phyloP scores from a whole-genome alignment of 352 stramenopile species.

The Pythium aquatile region DNA sequence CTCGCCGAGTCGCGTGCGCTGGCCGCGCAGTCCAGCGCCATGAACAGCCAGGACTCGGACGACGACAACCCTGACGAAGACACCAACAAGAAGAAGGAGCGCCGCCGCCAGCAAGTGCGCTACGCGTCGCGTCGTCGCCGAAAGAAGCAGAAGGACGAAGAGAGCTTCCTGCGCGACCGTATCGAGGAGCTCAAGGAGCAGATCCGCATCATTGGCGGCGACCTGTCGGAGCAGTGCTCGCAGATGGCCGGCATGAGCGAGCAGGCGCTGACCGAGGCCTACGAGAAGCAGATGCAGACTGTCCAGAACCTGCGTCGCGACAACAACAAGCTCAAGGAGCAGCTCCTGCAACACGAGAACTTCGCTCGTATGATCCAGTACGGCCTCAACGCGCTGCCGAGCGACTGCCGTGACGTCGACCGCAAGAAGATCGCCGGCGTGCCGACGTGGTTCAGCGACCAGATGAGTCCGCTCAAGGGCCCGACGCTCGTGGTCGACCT shows the following conservation, averaged over 20 bases:
- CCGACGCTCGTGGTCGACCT: constrained; percentile 74
- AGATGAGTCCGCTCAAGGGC: constrained; percentile 77
- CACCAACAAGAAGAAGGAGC: constrained; percentile 77
- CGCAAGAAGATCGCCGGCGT: constrained; percentile 74
- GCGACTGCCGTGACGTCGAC: constrained; percentile 73
- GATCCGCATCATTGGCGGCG: constrained; percentile 77
- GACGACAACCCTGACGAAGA: constrained; percentile 63
- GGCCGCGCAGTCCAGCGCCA: constrained; percentile 42
- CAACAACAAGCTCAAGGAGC: constrained; percentile 84
- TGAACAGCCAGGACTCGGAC: constrained; percentile 47
- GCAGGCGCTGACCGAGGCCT: constrained; percentile 71
- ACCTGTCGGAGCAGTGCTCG: constrained; percentile 74
- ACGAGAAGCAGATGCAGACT: constrained; percentile 82
- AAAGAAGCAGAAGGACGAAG: constrained; percentile 85
- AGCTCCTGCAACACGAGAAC: constrained; percentile 81
- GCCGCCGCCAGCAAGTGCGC: constrained; percentile 71
- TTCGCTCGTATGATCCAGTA: constrained; percentile 86
- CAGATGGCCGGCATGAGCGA: constrained; percentile 83
- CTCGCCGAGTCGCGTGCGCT: constrained; percentile 40
- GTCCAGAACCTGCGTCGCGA: constrained; percentile 78
- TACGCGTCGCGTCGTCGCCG: constrained; percentile 75
- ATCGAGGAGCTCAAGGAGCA: constrained; percentile 85
- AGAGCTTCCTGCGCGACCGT: constrained; percentile 74
- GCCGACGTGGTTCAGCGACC: constrained; percentile 78
- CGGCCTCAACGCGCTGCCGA: constrained; percentile 71